Evolutionary conservation across 2,329 filamentous ascomycete genomes (phyloP), one percentile per base, ranked within the genome.

Genomic region (Hypoxylon sp.): DNA sequence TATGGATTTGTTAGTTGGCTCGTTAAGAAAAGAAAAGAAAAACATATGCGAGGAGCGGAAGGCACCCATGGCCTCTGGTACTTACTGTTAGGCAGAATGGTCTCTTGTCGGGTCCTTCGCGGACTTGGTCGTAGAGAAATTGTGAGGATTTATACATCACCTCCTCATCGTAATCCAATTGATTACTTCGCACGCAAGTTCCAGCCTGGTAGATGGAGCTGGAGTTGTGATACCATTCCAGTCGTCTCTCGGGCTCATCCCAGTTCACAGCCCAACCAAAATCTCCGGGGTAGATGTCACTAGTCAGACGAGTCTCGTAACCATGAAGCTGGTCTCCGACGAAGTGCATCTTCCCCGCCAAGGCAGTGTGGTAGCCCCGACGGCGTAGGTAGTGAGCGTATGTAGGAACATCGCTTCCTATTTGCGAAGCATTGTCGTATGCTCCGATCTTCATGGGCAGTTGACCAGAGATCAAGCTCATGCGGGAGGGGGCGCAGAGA

Each of bases 291-390:
- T 97, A 97, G 68, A 97, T 96, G 71, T 97, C 92, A 61, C 88
- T 90, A n/a, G 92, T 97, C 65, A 97, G 79, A 49, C 92, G 85
- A 66, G 90, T 88, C 76, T 97, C 92, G 66, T 96, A 97, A 20
- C 92, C 92, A 69, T 97, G 92, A 52, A 97, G 79, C 74, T 97
- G 92, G 69, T 97, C 92, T 23, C 92, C 92, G 45, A 95, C 89
- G 69, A 97, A 97, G 74, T 97, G 92, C 92, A 97, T 97, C 80
- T 97, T 97, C 57, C 92, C 92, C 4, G 92, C 91, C 62, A 97
- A 78, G 4, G 88, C 89, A 8, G 92, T 96, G 73, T 96, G 90
- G 67, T 97, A 97, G 43, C 90, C 91, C 64, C 87, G 85, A 30
- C 83, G 80, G 38, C 92, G 88, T 45, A 97, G 78, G 73, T 96